phyloP scores from a whole-genome alignment of 306 rosid genomes.

The Vicia faba region DNA sequence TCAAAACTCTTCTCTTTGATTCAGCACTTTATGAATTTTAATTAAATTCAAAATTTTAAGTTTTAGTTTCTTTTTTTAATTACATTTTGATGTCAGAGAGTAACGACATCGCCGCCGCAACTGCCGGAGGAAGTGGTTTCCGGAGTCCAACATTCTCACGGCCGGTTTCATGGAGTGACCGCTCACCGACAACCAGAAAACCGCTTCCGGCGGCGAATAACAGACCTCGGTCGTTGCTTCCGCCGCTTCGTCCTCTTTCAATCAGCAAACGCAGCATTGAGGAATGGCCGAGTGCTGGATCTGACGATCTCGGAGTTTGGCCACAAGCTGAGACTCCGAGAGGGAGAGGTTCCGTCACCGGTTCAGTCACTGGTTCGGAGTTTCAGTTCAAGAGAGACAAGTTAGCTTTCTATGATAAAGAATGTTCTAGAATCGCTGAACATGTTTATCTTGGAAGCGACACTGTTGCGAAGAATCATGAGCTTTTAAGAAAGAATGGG shows the following conservation, averaged over 20 bases:
- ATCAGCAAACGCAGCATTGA: slow-evolving; percentile 53
- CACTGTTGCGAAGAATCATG: slow-evolving; percentile 89
- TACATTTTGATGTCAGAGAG: slow-evolving; percentile 53
- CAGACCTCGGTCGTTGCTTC: slow-evolving; percentile 60
- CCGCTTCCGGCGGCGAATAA: slow-evolving; percentile 44
- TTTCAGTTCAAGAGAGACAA: slow-evolving; percentile 77
- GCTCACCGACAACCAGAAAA: slow-evolving; percentile 58
- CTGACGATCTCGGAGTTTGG: slow-evolving; percentile 94
- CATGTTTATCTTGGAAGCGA: slow-evolving; percentile 89
- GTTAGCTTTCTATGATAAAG: slow-evolving; percentile 78
- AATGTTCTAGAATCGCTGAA: slow-evolving; percentile 85
- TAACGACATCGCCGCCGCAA: slow-evolving; percentile 30
- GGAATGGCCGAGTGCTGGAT: slow-evolving; percentile 90
- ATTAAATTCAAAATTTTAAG: background rate
- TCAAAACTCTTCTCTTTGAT: background rate
- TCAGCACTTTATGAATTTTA: background rate
- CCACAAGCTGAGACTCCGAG: slow-evolving; percentile 79
- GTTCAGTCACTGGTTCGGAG: slow-evolving; percentile 46
- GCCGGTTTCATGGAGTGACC: slow-evolving; percentile 84
- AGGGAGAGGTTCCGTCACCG: slow-evolving; percentile 48
- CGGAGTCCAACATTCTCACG: slow-evolving; percentile 52
- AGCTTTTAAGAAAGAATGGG: slow-evolving; percentile 65
- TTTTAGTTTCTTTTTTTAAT: slow-evolving; percentile 13
- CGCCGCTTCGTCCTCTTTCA: slow-evolving; percentile 84
- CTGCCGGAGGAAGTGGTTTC: slow-evolving; percentile 17